A percentile compares a stretch with the other conserved stretches of the same genome.
These are phyloP conservation scores for Camelina sativa DNA, from an alignment of 345 rosid genomes.

Conservation along the genomic window DNA sequence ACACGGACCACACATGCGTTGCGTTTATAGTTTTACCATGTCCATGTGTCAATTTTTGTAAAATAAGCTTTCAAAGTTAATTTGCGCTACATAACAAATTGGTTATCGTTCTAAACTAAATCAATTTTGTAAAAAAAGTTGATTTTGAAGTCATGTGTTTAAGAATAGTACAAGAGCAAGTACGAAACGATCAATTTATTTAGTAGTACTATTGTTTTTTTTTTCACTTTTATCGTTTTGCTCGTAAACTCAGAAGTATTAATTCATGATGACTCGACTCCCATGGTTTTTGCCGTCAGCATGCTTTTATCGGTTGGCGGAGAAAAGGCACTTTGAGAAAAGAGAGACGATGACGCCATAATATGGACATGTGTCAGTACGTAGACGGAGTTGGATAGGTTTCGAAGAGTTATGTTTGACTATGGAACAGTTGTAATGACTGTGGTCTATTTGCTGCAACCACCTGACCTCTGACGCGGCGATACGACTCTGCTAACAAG, in stretches of 20 bases:
- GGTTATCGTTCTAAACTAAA: background rate
- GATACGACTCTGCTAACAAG: slow-evolving; percentile 23
- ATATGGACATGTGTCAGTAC: slow-evolving; percentile 5
- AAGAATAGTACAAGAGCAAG: slow-evolving; percentile 28
- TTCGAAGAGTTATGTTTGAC: slow-evolving; percentile 12
- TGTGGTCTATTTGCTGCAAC: slow-evolving; percentile 15
- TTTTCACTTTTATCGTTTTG: background rate
- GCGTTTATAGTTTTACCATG: background rate
- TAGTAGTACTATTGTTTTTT: background rate
- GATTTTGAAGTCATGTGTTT: too few relatives aligned
- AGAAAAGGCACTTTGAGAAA: background rate
- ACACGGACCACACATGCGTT: background rate
- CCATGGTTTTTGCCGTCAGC: slow-evolving; percentile 35
- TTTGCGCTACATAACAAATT: background rate
- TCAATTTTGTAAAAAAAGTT: too few relatives aligned
- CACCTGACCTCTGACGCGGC: slow-evolving; percentile 38
- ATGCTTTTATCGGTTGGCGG: slow-evolving; percentile 16
- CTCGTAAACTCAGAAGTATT: slow-evolving; percentile 7
- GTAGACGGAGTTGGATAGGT: background rate
- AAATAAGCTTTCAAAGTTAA: background rate
- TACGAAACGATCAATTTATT: slow-evolving; percentile 22
- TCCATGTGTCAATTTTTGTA: background rate
- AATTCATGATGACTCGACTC: slow-evolving; percentile 30
- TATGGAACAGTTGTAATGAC: slow-evolving; percentile 27
- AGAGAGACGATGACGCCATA: slow-evolving; percentile 1